A percentile compares a stretch with the other conserved stretches of the same genome.
Evolutionary conservation across 129 eudicot genomes (phyloP).

Genomic region (Dittrichia graveolens): DNA sequence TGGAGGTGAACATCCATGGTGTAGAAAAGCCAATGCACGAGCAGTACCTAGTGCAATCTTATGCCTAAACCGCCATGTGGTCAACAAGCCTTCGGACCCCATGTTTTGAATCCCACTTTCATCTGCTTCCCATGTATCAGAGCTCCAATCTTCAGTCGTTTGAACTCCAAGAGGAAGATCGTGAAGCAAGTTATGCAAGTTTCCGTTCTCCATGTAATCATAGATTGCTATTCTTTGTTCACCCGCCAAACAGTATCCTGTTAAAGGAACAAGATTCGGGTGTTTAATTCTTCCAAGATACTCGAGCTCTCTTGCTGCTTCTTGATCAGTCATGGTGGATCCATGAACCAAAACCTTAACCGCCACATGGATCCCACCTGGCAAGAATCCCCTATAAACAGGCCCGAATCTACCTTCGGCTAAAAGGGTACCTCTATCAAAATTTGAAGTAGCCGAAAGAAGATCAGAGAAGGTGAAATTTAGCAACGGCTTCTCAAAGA

Average conservation of each 20-base stretch:
- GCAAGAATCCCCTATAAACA: conserved; percentile 71
- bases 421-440: conserved; percentile 73
- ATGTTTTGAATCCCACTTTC: conserved; percentile 58
- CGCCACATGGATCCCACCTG: conserved; percentile 83
- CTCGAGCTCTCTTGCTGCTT: conserved; percentile 87
- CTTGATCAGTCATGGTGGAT: conserved; percentile 81
- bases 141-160: conserved; percentile 75
- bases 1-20: conserved; percentile 84
- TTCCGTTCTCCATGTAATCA: conserved; percentile 86
- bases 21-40: conserved; percentile 83
- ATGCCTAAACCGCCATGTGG: conserved; percentile 75
- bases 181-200: conserved; percentile 75
- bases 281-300: conserved; percentile 82
- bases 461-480: conserved; percentile 84
- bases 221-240: conserved; percentile 81
- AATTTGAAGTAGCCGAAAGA: conserved; percentile 80
- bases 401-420: conserved; percentile 91
- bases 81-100: conserved; percentile 56
- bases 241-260: conserved; percentile 87
- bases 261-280: conserved; percentile 82
- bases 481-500: conserved; percentile 84
- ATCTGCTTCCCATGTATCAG: conserved; percentile 74
- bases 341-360: conserved; percentile 82
- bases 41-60: conserved; percentile 83
- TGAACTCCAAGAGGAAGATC: conserved; percentile 81